Evolutionary conservation across 2,329 filamentous ascomycete species (phyloP).

Genomic region (Aspergillus tamarii): DNA sequence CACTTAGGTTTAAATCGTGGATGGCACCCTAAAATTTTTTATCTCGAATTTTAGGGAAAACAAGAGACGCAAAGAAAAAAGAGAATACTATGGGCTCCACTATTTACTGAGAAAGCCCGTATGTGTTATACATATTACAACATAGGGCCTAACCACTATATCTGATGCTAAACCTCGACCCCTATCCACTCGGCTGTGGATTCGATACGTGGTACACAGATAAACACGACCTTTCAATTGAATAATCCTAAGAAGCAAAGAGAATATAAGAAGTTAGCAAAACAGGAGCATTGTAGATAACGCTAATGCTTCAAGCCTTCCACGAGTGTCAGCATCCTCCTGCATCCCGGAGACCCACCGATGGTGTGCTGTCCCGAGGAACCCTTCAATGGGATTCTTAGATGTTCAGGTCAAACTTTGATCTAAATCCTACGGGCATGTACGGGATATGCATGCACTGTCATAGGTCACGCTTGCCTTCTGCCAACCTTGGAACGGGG

Average conservation of each 20-base stretch:
- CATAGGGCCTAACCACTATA: too few species aligned
- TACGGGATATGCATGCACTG: constrained; percentile 6
- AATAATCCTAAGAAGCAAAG: not conserved
- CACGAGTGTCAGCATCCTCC: constrained; percentile 16
- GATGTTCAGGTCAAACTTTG: not conserved
- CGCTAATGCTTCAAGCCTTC: not conserved
- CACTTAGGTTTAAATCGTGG: not conserved
- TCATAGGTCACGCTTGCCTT: constrained; percentile 7
- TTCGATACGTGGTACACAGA: too few species aligned
- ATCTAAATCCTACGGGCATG: not conserved
- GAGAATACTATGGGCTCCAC: not conserved
- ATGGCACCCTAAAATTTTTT: not conserved
- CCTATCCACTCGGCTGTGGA: too few species aligned
- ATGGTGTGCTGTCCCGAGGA: constrained; percentile 3
- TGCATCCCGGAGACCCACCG: constrained; percentile 11
- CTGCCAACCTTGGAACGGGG: not conserved
- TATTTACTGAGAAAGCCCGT: too few species aligned
- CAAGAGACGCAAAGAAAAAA: not conserved
- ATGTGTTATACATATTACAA: too few species aligned
- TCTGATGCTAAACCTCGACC: too few species aligned
- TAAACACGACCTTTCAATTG: not conserved
- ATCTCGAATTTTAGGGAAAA: too few species aligned
- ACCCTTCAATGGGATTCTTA: constrained; percentile 1
- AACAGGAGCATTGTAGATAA: not conserved
- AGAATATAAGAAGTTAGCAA: not conserved